phyloP scores from a whole-genome alignment of 2,329 filamentous ascomycete species.

The Fusarium odoratissimum region DNA sequence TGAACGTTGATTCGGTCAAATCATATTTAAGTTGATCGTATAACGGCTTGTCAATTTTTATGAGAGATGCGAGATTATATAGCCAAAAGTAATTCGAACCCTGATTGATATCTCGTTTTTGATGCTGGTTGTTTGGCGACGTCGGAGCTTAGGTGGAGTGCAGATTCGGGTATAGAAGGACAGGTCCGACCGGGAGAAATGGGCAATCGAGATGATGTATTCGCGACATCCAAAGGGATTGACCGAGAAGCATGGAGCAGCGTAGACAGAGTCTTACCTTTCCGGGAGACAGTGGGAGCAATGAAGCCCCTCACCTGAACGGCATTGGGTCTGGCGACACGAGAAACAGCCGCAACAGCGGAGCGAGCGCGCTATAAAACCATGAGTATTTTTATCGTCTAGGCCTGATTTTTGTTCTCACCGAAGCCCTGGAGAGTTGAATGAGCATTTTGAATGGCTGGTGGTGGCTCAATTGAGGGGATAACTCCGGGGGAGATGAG shows the following conservation, averaged over 20 bases:
- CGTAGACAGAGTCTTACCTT: constrained; percentile 62
- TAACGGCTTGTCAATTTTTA: not conserved
- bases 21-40: not conserved
- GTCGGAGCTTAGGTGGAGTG: constrained; percentile 46
- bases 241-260: not conserved
- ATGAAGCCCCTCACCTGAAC: constrained; percentile 68
- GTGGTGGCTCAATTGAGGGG: constrained; percentile 61
- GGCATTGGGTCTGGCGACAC: constrained; percentile 54
- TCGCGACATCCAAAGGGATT: constrained; percentile 2
- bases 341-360: constrained; percentile 62
- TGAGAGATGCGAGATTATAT: not conserved
- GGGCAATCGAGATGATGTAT: constrained; percentile 11
- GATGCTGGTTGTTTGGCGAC: constrained; percentile 34
- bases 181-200: constrained; percentile 35
- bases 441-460: constrained; percentile 65
- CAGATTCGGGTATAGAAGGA: constrained; percentile 44
- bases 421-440: constrained; percentile 66
- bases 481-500: constrained; percentile 45
- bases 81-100: not conserved
- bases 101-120: not conserved
- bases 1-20: constrained; percentile 8
- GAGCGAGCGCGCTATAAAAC: constrained; percentile 62
- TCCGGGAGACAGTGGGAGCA: constrained; percentile 69
- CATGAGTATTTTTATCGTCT: not conserved
- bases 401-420: constrained; percentile 51